Evolutionary conservation across 768 basidiomycete genomes (phyloP).

Genomic region (Boletellus sp.): DNA sequence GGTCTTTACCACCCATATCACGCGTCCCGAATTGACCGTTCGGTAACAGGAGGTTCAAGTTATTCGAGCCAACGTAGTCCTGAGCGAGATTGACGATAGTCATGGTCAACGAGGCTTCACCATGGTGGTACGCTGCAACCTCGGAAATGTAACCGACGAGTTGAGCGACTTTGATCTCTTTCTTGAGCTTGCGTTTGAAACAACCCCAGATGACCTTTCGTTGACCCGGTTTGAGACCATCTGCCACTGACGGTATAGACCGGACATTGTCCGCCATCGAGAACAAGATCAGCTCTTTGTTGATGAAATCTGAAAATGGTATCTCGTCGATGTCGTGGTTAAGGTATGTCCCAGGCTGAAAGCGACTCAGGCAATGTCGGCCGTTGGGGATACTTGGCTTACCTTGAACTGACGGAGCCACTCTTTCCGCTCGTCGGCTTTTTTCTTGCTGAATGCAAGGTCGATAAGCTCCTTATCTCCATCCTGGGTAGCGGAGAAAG

Average conservation of each 20-base stretch:
- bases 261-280: conserved; percentile 99
- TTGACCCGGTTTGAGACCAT: conserved; percentile 97
- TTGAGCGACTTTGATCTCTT: conserved; percentile 94
- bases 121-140: conserved; percentile 95
- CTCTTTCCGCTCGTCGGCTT: conserved; percentile 96
- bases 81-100: conserved; percentile 96
- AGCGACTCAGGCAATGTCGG: conserved; percentile 1
- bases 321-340: conserved; percentile 87
- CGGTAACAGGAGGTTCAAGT: conserved; percentile 82
- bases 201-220: conserved; percentile 95
- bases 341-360: conserved; percentile 87
- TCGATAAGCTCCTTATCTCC: conserved; percentile 91
- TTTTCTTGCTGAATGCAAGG: conserved; percentile 99
- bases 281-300: conserved; percentile 95
- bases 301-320: conserved; percentile 91
- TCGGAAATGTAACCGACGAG: conserved; percentile 94
- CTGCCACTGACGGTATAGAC: conserved; percentile 91
- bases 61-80: conserved; percentile 93
- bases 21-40: conserved; percentile 97
- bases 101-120: conserved; percentile 78
- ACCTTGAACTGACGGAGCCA: conserved; percentile 95
- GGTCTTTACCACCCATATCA: conserved; percentile 90
- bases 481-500: conserved; percentile 75
- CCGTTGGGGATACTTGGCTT: conserved; percentile 4
- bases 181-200: conserved; percentile 91